Evolutionary conservation across 164 flowering plant genomes (phyloP), one percentile per base, ranked within the genome.

Genomic region (Vitis rotundifolia): DNA sequence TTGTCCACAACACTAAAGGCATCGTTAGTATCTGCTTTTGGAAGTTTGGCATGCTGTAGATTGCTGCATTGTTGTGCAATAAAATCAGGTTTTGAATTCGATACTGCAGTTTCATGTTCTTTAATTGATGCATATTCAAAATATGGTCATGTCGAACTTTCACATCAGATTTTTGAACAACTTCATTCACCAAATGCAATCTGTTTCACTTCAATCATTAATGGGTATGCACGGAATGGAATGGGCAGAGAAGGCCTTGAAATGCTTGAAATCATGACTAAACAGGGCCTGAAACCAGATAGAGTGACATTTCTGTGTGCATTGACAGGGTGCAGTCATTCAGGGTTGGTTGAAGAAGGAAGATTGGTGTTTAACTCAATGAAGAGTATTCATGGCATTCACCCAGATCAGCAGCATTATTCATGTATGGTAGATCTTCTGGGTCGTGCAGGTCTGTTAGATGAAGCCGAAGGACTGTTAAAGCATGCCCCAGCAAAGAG

Each of bases 401-500:
- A 29, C 12, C 92, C 92, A 61, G 88, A 84, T 19, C 66, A 73
- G 59, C 69, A 80, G 62, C 97, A 89, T 71, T 86, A 76, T 75
- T 86, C 96, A 31, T 88, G 92, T 54, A 82, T 92, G 90, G 80
- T 92, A 11, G 93, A 90, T 82, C 87, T 90, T 61, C 78, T 91
- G 2, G 86, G 96, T 13, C 84, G 91, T 63, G 89, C 87, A 15
- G 94, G 94, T 12, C 68, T 84, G 61, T 66, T 92, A 10, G 78
- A 83, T n/a, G 92, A 89, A 78, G 98, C 88, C 59, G 86, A 86
- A 80, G 75, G 82, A 58, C 59, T 88, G 75, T 70, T 93, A 22
- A 76, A 66, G 52, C 72, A 66, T 37, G 68, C 83, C 51, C 77
- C 80, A 10, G 68, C 61, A 44, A 64, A 76, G 68, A 76, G 70